phyloP scores from a whole-genome alignment of 2,329 filamentous ascomycete species.

The Colletotrichum sp. region DNA sequence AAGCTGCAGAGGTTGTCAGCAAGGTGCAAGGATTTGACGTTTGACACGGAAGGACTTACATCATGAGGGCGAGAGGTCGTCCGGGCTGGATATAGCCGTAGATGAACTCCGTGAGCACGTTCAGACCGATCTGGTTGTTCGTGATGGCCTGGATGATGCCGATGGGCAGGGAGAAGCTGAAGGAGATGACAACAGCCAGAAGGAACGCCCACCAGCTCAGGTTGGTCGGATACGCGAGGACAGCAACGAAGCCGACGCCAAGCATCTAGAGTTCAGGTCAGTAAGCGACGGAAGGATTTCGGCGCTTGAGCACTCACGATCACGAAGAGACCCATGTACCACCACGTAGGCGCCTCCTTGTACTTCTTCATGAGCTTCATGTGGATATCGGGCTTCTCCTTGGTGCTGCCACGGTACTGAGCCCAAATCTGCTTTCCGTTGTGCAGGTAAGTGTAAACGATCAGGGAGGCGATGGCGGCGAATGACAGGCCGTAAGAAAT shows the following conservation, averaged over 20 bases:
- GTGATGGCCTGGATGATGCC: slow-evolving; percentile 75
- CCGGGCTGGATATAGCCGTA: slow-evolving; percentile 79
- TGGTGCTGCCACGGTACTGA: slow-evolving; percentile 64
- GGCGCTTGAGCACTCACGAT: slow-evolving; percentile 44
- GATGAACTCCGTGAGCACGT: slow-evolving; percentile 77
- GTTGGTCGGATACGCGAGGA: slow-evolving; percentile 69
- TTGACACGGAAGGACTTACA: slow-evolving; percentile 45
- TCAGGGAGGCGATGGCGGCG: slow-evolving; percentile 70
- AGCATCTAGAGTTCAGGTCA: slow-evolving; percentile 48
- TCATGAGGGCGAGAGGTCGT: slow-evolving; percentile 74
- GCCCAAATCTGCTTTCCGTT: slow-evolving; percentile 71
- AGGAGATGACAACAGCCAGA: slow-evolving; percentile 67
- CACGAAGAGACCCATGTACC: slow-evolving; percentile 64
- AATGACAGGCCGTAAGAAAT: slow-evolving; percentile 75
- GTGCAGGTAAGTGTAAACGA: slow-evolving; percentile 73
- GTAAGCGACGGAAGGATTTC: not conserved
- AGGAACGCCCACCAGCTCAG: slow-evolving; percentile 77
- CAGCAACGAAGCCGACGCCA: slow-evolving; percentile 56
- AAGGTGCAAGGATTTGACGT: too few relatives aligned
- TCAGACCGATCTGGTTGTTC: slow-evolving; percentile 74
- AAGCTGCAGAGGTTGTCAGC: slow-evolving; percentile 46
- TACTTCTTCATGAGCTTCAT: slow-evolving; percentile 70
- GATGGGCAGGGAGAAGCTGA: slow-evolving; percentile 68
- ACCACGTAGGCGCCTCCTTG: slow-evolving; percentile 67
- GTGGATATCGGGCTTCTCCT: slow-evolving; percentile 66